These are phyloP conservation scores for Pleurotus pulmonarius DNA, from an alignment of 768 basidiomycete genomes.

Conservation along the genomic window DNA sequence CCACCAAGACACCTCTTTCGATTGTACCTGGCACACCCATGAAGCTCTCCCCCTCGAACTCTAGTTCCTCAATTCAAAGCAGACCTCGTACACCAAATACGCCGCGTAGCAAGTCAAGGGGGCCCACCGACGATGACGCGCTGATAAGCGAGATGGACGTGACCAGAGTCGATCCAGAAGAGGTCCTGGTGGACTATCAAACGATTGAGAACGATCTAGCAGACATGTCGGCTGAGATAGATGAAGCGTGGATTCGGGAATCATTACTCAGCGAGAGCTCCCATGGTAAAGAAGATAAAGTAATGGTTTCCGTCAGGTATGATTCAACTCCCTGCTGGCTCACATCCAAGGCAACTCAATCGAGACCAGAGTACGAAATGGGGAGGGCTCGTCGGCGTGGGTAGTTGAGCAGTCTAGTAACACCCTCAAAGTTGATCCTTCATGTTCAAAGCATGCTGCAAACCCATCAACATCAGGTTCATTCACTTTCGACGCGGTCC, in stretches of 20 bases:
- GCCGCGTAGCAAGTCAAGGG: slow-evolving; percentile 34
- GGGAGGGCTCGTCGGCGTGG: slow-evolving; percentile 54
- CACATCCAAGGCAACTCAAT: too few species aligned
- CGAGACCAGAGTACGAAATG: slow-evolving; percentile 57
- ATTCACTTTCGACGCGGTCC: slow-evolving; percentile 73
- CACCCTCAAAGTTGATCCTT: slow-evolving; percentile 59
- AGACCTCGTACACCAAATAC: slow-evolving; percentile 55
- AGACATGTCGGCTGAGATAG: slow-evolving; percentile 68
- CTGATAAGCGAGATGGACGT: slow-evolving; percentile 70
- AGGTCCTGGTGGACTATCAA: slow-evolving; percentile 71
- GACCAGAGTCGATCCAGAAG: slow-evolving; percentile 69
- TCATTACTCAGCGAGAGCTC: slow-evolving; percentile 23
- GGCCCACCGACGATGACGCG: slow-evolving; percentile 44
- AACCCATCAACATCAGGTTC: slow-evolving; percentile 24
- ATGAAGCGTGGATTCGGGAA: slow-evolving; percentile 44
- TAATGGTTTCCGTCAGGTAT: slow-evolving; percentile 80
- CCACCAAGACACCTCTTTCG: slow-evolving; percentile 22
- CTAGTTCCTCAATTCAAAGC: slow-evolving; percentile 21
- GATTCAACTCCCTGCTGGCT: not conserved
- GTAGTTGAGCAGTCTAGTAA: slow-evolving; percentile 25
- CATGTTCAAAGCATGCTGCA: slow-evolving; percentile 43
- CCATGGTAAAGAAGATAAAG: slow-evolving; percentile 78
- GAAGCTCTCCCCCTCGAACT: slow-evolving; percentile 26
- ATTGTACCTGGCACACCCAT: slow-evolving; percentile 55
- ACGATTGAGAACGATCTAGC: slow-evolving; percentile 53